Conservation (phyloP, 2,329 filamentous ascomycete genomes). For the Pseudopithomyces chartarum region DNA sequence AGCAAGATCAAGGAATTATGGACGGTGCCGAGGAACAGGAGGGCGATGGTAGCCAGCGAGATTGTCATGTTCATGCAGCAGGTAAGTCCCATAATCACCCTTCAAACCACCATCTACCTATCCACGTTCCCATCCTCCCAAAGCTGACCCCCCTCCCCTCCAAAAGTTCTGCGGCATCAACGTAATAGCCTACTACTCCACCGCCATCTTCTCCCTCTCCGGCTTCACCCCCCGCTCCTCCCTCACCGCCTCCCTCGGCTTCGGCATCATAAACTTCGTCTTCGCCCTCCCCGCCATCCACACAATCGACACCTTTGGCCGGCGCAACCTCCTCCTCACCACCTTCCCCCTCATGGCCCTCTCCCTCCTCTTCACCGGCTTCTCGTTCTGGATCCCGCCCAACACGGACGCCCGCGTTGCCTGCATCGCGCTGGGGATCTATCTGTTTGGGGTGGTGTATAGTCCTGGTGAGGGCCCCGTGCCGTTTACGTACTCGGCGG, state of each 20-base stretch:
- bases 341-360: constrained; percentile 34
- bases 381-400: constrained; percentile 26
- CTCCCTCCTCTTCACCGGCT: constrained; percentile 30
- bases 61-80: constrained; percentile 44
- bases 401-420: constrained; percentile 22
- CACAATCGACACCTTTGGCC: constrained; percentile 37
- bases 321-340: constrained; percentile 28
- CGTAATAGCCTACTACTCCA: constrained; percentile 35
- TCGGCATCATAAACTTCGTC: constrained; percentile 32
- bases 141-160: neutral
- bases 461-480: constrained; percentile 19
- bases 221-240: constrained; percentile 27
- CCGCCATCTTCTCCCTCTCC: constrained; percentile 67
- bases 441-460: constrained; percentile 49
- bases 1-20: constrained; percentile 34
- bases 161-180: constrained; percentile 18
- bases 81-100: constrained; percentile 5
- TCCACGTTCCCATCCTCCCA: too few species aligned
- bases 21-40: constrained; percentile 32
- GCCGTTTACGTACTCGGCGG: constrained; percentile 42
- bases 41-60: constrained; percentile 31
- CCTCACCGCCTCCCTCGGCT: constrained; percentile 33
- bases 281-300: constrained; percentile 33
- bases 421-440: constrained; percentile 43
- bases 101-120: neutral